Evolutionary conservation across 1,284 basidiomycete genomes (phyloP).

Genomic region (Malassezia restricta): DNA sequence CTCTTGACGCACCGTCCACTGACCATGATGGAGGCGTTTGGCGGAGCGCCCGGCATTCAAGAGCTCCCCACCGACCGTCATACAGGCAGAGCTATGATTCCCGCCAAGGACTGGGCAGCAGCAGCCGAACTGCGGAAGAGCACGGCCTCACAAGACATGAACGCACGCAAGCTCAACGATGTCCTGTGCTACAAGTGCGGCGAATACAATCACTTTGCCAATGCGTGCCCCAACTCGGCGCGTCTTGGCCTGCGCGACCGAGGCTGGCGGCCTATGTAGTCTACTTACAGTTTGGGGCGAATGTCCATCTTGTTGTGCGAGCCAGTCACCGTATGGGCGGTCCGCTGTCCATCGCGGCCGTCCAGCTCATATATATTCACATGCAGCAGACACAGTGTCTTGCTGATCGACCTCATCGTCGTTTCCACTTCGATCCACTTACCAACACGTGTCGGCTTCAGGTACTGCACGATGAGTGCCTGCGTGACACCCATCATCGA

Average conservation of each 20-base stretch:
- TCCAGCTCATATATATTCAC: constrained; percentile 23
- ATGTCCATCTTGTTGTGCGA: constrained; percentile 12
- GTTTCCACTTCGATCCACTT: constrained; percentile 34
- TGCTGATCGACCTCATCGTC: constrained; percentile 23
- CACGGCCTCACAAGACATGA: constrained; percentile 15
- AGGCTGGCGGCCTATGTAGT: neutral
- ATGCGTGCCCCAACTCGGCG: constrained; percentile 34
- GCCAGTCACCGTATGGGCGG: neutral
- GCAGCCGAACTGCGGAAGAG: constrained; percentile 9
- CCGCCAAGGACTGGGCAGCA: neutral
- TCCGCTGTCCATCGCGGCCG: constrained; percentile 8
- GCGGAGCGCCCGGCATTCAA: constrained; percentile 10
- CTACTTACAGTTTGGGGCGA: neutral
- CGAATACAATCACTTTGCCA: constrained; percentile 42
- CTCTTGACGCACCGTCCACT: constrained; percentile 38
- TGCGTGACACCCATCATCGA: constrained; percentile 38
- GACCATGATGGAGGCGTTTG: constrained; percentile 39
- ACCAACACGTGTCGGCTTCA: constrained; percentile 28
- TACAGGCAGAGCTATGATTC: constrained; percentile 11
- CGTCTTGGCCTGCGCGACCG: constrained; percentile 19
- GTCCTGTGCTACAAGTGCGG: constrained; percentile 44
- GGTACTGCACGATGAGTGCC: constrained; percentile 33
- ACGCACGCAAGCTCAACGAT: constrained; percentile 24
- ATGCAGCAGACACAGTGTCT: constrained; percentile 22
- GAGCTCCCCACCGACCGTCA: constrained; percentile 14